Percentiles rank a stretch among this genome's conserved stretches.
phyloP scores from a whole-genome alignment of 768 basidiomycete species.

The Scleroderma bovista region DNA sequence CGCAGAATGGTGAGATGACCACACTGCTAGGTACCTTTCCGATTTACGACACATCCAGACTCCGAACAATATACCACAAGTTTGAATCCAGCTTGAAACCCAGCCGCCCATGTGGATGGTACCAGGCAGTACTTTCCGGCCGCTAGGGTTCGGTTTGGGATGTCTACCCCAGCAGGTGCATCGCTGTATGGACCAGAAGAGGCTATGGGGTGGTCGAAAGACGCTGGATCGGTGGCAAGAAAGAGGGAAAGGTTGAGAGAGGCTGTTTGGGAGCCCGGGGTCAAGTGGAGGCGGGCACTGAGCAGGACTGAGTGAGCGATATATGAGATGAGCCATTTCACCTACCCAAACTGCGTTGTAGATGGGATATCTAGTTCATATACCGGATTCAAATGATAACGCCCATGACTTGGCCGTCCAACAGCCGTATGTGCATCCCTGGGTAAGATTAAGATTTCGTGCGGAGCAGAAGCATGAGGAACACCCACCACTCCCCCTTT shows the following conservation, averaged over 20 bases:
- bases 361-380: slow-evolving; percentile 56
- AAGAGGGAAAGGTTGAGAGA: slow-evolving; percentile 62
- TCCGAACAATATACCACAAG: slow-evolving; percentile 55
- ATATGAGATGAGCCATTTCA: neutral
- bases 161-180: slow-evolving; percentile 64
- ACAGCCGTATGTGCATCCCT: slow-evolving; percentile 59
- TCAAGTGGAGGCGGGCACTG: slow-evolving; percentile 69
- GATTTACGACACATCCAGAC: slow-evolving; percentile 20
- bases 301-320: neutral
- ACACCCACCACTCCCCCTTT: slow-evolving; percentile 67
- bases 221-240: slow-evolving; percentile 14
- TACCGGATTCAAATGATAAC: slow-evolving; percentile 64
- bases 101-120: slow-evolving; percentile 68
- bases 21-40: neutral
- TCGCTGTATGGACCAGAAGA: slow-evolving; percentile 84
- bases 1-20: neutral
- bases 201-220: slow-evolving; percentile 38
- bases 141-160: slow-evolving; percentile 43
- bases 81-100: slow-evolving; percentile 50
- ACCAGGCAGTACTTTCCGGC: slow-evolving; percentile 66
- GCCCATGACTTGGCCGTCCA: slow-evolving; percentile 62
- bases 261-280: slow-evolving; percentile 35
- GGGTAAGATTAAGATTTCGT: neutral
- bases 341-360: slow-evolving; percentile 54
- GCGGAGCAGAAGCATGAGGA: neutral